phyloP scores from a whole-genome alignment of 2,329 filamentous ascomycete species.

The Achaetomium macrosporum region DNA sequence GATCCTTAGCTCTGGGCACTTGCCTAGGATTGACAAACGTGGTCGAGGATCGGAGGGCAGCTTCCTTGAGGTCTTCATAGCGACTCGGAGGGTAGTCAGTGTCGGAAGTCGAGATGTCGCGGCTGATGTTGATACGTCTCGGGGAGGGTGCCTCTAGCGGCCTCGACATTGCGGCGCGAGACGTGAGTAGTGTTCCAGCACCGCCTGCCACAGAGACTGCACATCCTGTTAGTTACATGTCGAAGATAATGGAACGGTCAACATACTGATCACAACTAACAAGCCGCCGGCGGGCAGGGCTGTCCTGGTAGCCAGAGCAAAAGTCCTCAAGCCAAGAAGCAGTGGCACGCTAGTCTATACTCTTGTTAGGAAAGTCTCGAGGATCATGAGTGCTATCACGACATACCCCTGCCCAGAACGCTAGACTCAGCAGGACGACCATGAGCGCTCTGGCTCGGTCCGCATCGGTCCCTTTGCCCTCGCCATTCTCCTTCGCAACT shows the following conservation, averaged over 20 bases:
- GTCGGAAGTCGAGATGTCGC: constrained; percentile 38
- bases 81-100: constrained; percentile 41
- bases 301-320: constrained; percentile 41
- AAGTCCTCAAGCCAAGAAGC: constrained; percentile 41
- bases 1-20: constrained; percentile 24
- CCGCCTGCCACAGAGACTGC: constrained; percentile 38
- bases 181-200: constrained; percentile 30
- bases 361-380: constrained; percentile 14
- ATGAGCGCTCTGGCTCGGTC: constrained; percentile 37
- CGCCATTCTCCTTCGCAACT: constrained; percentile 27
- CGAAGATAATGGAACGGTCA: not conserved
- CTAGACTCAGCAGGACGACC: constrained; percentile 38
- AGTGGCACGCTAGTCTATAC: constrained; percentile 46
- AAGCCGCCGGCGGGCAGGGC: constrained; percentile 47
- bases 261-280: constrained; percentile 44
- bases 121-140: constrained; percentile 32
- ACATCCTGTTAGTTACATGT: constrained; percentile 17
- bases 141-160: constrained; percentile 37
- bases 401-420: constrained; percentile 51
- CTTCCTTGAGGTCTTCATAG: constrained; percentile 44
- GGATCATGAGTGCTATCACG: too few species aligned
- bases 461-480: constrained; percentile 25
- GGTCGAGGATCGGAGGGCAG: constrained; percentile 33
- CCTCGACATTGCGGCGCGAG: constrained; percentile 26
- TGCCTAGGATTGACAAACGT: constrained; percentile 33